Conservation (phyloP, 169 alveolate genomes). For the Plasmodium knowlesi region DNA sequence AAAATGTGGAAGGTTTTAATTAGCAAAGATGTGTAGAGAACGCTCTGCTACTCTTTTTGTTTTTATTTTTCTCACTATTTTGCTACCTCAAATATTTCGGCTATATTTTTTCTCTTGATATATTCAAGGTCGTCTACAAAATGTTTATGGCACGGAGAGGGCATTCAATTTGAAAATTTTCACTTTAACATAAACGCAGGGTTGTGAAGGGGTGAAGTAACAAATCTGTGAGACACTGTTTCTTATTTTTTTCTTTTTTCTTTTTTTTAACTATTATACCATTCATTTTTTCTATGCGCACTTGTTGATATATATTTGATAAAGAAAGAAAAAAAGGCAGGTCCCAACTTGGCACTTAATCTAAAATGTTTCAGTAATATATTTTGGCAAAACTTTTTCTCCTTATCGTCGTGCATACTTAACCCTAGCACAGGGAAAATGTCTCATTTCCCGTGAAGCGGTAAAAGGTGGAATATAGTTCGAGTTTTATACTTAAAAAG, state of each 20-base stretch:
- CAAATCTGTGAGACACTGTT: not conserved
- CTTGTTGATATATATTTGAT: not conserved
- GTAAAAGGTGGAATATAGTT: not conserved
- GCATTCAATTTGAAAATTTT: not conserved
- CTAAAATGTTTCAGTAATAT: not conserved
- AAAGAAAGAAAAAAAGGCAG: not conserved
- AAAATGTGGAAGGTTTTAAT: not conserved
- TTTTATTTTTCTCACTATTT: not conserved
- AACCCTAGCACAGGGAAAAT: not conserved
- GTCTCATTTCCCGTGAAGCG: not conserved
- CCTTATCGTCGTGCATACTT: not conserved
- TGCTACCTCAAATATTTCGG: conserved; percentile 60
- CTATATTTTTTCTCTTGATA: conserved; percentile 31
- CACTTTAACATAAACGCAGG: not conserved
- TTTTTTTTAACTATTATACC: conserved; percentile 25
- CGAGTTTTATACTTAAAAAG: not conserved
- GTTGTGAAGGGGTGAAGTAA: not conserved
- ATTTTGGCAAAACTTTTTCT: not conserved
- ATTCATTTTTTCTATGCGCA: conserved; percentile 15
- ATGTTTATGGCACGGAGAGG: not conserved
- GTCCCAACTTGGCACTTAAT: not conserved
- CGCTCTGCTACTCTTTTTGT: not conserved
- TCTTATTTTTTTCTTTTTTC: not conserved
- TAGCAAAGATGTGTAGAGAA: not conserved
- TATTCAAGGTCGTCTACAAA: conserved; percentile 42